Evolutionary conservation across 2,329 filamentous ascomycete species (phyloP).

Genomic region (Sclerotiophoma versabilis): DNA sequence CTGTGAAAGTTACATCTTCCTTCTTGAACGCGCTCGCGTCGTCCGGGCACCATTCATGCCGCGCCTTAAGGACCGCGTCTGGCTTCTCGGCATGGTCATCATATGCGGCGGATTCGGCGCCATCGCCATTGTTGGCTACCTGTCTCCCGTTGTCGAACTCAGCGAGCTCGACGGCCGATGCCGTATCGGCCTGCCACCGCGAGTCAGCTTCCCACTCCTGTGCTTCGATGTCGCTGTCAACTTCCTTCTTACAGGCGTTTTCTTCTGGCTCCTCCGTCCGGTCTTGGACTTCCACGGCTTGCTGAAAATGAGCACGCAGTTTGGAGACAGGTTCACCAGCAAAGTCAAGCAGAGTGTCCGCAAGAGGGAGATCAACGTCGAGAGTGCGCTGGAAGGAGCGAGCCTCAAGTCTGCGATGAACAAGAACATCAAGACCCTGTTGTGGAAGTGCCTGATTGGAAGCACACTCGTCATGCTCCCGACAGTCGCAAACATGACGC

Average conservation of each 20-base stretch:
- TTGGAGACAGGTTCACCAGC: background rate
- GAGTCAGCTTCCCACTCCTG: constrained; percentile 44
- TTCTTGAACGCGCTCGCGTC: constrained; percentile 49
- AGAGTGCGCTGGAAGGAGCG: background rate
- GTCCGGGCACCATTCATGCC: constrained; percentile 39
- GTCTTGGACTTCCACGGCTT: constrained; percentile 25
- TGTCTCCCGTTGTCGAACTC: constrained; percentile 41
- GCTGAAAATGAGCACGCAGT: constrained; percentile 3
- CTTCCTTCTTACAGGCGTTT: constrained; percentile 44
- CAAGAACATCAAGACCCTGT: constrained; percentile 26
- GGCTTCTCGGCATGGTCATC: constrained; percentile 38
- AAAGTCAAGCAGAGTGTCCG: constrained; percentile 4
- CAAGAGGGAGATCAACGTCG: background rate
- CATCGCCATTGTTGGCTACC: constrained; percentile 36
- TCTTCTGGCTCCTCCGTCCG: constrained; percentile 44
- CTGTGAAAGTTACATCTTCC: constrained; percentile 43
- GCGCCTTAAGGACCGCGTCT: constrained; percentile 42
- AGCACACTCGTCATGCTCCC: constrained; percentile 45
- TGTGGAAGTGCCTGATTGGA: constrained; percentile 39
- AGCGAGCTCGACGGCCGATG: constrained; percentile 40
- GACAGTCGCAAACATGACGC: constrained; percentile 47
- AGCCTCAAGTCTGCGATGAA: constrained; percentile 13
- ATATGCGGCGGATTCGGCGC: constrained; percentile 34
- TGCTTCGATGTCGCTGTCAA: constrained; percentile 49
- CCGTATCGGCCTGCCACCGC: constrained; percentile 46